Evolutionary conservation across 176 grass and related monocot species (phyloP).

Genomic region (Elaeis guineensis): DNA sequence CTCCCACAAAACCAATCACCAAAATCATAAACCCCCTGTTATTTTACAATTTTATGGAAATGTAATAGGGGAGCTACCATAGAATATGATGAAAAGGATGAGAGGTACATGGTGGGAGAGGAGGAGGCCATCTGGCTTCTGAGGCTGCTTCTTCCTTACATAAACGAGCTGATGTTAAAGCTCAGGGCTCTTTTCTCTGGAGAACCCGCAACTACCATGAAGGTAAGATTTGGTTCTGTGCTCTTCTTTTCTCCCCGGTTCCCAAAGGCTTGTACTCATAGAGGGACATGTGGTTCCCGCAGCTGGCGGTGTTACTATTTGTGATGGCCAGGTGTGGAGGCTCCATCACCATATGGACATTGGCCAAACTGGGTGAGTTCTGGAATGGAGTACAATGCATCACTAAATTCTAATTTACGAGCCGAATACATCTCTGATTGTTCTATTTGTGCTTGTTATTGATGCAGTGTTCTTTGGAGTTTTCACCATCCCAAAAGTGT

Average conservation of each 20-base stretch:
- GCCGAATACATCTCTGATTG: not conserved
- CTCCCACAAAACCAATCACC: no score
- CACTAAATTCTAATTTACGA: not conserved
- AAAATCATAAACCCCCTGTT: no score
- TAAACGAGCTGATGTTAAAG: constrained; percentile 80
- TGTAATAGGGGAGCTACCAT: constrained; percentile 45
- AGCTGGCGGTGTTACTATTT: constrained; percentile 86
- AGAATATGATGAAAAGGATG: constrained; percentile 28
- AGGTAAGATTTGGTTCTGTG: constrained; percentile 34
- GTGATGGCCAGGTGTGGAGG: constrained; percentile 83
- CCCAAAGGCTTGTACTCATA: constrained; percentile 10
- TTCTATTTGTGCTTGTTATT: not conserved
- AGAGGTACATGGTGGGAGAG: constrained; percentile 63
- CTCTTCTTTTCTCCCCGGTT: not conserved
- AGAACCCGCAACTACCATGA: constrained; percentile 84
- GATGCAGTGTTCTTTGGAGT: constrained; percentile 84
- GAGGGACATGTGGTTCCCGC: constrained; percentile 31
- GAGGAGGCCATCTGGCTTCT: constrained; percentile 95
- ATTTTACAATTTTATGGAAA: not conserved
- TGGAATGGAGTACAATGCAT: not conserved
- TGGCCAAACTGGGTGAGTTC: constrained; percentile 72
- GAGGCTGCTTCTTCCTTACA: constrained; percentile 62
- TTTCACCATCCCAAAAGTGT: constrained; percentile 90
- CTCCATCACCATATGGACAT: constrained; percentile 68
- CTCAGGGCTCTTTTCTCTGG: constrained; percentile 74